Evolutionary conservation across 352 stramenopile species (phyloP), one percentile per base, ranked within the genome.

Genomic region (Phytophthora sp.): DNA sequence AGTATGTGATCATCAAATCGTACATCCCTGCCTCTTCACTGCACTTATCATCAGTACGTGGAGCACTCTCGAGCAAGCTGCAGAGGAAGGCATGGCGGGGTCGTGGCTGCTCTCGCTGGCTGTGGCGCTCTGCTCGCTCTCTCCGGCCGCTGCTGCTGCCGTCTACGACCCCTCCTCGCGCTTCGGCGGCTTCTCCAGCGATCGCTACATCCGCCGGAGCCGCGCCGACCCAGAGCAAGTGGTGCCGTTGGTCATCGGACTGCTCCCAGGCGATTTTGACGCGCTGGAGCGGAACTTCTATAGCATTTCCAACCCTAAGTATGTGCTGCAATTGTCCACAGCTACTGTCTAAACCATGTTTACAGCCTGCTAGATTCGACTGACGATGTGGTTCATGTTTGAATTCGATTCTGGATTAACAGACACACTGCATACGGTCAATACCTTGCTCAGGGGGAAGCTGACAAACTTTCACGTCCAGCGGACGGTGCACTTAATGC

Each of bases 341-440:
- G n/a, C n/a, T 23, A 49, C 29, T 11, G 7, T 15, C n/a, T 11
- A 45, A 45, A 9, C 29, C 16, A 23, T 49, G 24, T 27, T 11
- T 38, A 44, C 30, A 15, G 5, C 2, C 18, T 33, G 15, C n/a
- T 47, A 21, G 13, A 51, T 3, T 8, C 9, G 4, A 18, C 29
- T 59, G 44, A 64, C 18, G 30, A 23, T 21, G 26, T 41, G 9
- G 21, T 38, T 54, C 13, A 7, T 59, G 51, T 24, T 50, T n/a
- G 20, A 24, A 30, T 57, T 47, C 12, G 2, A 21, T 49, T 60
- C 7, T 47, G 29, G 20, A 20, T n/a, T 62, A 12, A n/a, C 45
- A 93, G 85, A 57, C 59, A 77, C 56, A n/a, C 49, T 15, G 53
- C 72, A 2, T 93, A 94, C 46, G 84, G 82, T 7, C 63, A 69